Conservation (phyloP, 2,329 filamentous ascomycete genomes). For the Diaporthe sp. region DNA sequence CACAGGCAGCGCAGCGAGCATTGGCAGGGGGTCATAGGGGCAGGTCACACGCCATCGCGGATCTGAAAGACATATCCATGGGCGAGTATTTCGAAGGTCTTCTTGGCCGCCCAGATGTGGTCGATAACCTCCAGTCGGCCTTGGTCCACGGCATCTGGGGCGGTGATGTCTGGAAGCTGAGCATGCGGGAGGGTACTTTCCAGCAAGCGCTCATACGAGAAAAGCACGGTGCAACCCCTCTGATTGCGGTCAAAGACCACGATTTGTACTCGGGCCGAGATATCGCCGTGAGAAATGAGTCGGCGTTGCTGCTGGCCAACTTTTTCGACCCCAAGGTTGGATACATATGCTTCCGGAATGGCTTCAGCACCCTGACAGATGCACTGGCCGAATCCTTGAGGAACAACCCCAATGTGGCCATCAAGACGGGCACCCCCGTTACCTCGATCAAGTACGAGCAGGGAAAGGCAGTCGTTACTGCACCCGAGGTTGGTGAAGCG, state of each 20-base stretch:
- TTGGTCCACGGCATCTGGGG: conserved; percentile 91
- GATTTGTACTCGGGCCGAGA: conserved; percentile 40
- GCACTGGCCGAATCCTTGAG: conserved; percentile 66
- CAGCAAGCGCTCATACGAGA: conserved; percentile 63
- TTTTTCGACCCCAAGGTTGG: conserved; percentile 43
- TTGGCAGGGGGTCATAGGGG: conserved; percentile 35
- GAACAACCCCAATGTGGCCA: conserved; percentile 69
- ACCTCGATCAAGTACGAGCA: conserved; percentile 58
- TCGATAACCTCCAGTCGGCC: conserved; percentile 82
- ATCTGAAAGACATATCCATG: conserved; percentile 77
- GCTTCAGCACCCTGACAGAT: conserved; percentile 73
- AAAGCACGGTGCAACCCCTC: conserved; percentile 32
- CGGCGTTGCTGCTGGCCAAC: conserved; percentile 47
- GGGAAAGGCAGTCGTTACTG: conserved; percentile 59
- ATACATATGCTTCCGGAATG: conserved; percentile 66
- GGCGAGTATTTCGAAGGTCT: conserved; percentile 73
- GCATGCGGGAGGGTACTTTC: conserved; percentile 75
- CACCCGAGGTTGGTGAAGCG: conserved; percentile 37
- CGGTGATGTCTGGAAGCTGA: conserved; percentile 86
- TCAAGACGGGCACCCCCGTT: conserved; percentile 67
- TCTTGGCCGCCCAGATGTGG: conserved; percentile 65
- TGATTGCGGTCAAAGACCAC: conserved; percentile 35
- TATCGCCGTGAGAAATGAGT: conserved; percentile 39
- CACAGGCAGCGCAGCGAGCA: not conserved
- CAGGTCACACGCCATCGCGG: conserved; percentile 32